Base-by-base conservation (phyloP, 2,329 filamentous ascomycete genomes). In the Bertia moriformis region DNA sequence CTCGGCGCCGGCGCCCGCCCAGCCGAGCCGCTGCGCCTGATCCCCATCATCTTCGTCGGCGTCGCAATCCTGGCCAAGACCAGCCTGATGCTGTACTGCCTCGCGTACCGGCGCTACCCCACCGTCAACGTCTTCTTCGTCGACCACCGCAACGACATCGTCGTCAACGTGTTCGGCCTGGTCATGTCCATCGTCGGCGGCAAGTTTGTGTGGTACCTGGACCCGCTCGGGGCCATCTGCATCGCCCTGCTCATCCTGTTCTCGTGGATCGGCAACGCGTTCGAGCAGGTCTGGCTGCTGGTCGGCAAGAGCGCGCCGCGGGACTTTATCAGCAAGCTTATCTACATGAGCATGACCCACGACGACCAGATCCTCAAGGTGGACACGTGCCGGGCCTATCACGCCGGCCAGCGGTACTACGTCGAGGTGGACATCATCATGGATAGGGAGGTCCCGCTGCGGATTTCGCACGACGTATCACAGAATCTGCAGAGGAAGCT, bases 381-480 rank as follows among this genome's bases (percentile, higher is more conserved):
- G 29, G 72, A 77, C 45, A 73, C 68, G 43, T 71, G 67, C 51
- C 66, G 68, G 40, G 73, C 72, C 3, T 78, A 78, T 49, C 71
- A 77, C 47, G 70, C 71, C 0, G 73, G 73, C 0, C 69, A 76
- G 44, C 64, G 67, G 29, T 72, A 74, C 46, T 77, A 75, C 45
- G 73, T 76, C 14, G 73, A 78, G 46, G 66, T 78, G 3, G 73
- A 78, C 46, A 64, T 78, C 39, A 65, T 78, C 38, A 72, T 78
- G 61, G 65, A 73, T 47, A 67, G 67, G 43, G 56, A 63, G 3
- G 60, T 65, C 2, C 69, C 67, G 4, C 57, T 77, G 18, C 68
- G 64, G 42, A 57, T 74, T 39, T 71, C 71, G 2, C 73, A 78
- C 45, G 72, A 78, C 44, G 67, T 78, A 18, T 68, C 67, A 17